These are phyloP conservation scores for Diaporthe eres DNA, from an alignment of 2,329 filamentous ascomycete genomes.

Conservation along the genomic window DNA sequence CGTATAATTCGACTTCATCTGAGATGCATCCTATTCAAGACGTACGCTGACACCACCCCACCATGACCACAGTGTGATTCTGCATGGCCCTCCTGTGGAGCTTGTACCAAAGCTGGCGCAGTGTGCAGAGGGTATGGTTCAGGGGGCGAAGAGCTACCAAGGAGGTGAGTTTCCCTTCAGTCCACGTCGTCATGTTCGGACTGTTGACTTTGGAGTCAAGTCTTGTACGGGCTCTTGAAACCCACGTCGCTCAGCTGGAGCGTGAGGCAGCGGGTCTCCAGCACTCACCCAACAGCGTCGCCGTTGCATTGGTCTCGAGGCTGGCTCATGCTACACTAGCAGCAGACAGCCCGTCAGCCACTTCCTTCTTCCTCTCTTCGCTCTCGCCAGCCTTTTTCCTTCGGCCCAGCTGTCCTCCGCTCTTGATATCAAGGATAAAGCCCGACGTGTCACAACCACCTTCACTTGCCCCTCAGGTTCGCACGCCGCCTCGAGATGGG, in stretches of 20 bases:
- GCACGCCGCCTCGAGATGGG: conserved; percentile 31
- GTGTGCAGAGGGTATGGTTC: conserved; percentile 32
- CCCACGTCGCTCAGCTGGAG: conserved; percentile 28
- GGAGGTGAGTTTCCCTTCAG: neutral
- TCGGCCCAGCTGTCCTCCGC: conserved; percentile 33
- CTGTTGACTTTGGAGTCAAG: neutral
- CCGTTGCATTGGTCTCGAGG: conserved; percentile 31
- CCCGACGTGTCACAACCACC: conserved; percentile 9
- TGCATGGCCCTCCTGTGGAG: conserved; percentile 25
- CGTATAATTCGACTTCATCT: conserved; percentile 5
- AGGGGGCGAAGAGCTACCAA: conserved; percentile 24
- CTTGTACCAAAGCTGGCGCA: conserved; percentile 32
- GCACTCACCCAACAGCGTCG: conserved; percentile 31
- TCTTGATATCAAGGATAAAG: conserved; percentile 24
- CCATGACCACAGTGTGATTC: conserved; percentile 26
- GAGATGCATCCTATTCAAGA: neutral
- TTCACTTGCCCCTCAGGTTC: neutral
- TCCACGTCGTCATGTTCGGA: neutral
- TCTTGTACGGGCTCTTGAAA: conserved; percentile 30
- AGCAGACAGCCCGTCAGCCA: neutral
- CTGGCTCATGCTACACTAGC: conserved; percentile 23
- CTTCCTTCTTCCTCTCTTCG: conserved; percentile 22
- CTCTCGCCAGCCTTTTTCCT: conserved; percentile 31
- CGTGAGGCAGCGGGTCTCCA: conserved; percentile 30
- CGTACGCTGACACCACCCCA: neutral